phyloP scores from a whole-genome alignment of 257 asterid species.

The Avicennia marina region DNA sequence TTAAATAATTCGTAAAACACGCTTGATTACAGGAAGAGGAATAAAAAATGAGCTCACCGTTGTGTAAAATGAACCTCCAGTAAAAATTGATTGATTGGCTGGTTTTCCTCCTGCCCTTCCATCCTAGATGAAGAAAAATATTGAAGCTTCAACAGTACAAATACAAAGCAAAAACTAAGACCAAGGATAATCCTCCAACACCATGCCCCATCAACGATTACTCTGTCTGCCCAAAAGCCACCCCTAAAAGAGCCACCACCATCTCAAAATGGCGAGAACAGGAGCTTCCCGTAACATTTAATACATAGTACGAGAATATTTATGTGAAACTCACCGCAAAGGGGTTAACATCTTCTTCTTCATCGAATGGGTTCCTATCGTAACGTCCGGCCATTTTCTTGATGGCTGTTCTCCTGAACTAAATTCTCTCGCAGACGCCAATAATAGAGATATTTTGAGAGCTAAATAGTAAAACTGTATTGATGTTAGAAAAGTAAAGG shows the following conservation, averaged over 20 bases:
- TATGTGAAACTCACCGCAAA: conserved; percentile 38
- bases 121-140: conserved; percentile 24
- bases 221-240: too few relatives aligned
- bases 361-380: conserved; percentile 57
- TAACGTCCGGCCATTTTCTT: conserved; percentile 56
- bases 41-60: conserved; percentile 26
- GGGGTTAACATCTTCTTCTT: conserved; percentile 59
- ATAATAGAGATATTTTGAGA: conserved; percentile 1
- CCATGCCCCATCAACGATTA: too few relatives aligned
- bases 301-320: background rate
- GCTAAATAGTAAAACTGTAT: background rate
- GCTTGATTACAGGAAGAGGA: background rate
- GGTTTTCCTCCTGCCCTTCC: conserved; percentile 41
- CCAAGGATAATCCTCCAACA: too few relatives aligned
- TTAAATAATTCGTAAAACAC: background rate
- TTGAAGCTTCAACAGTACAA: background rate
- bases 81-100: conserved; percentile 26
- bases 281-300: background rate
- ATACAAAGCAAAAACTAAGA: background rate
- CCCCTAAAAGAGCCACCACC: too few relatives aligned
- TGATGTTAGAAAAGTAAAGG: conserved; percentile 9
- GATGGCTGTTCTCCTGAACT: conserved; percentile 9
- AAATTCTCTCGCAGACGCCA: conserved; percentile 8
- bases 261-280: background rate
- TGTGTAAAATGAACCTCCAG: conserved; percentile 40